Evolutionary conservation across 495 filamentous ascomycete genomes (phyloP), one percentile per base, ranked within the genome.

Genomic region (Penicillium ochrochloron): DNA sequence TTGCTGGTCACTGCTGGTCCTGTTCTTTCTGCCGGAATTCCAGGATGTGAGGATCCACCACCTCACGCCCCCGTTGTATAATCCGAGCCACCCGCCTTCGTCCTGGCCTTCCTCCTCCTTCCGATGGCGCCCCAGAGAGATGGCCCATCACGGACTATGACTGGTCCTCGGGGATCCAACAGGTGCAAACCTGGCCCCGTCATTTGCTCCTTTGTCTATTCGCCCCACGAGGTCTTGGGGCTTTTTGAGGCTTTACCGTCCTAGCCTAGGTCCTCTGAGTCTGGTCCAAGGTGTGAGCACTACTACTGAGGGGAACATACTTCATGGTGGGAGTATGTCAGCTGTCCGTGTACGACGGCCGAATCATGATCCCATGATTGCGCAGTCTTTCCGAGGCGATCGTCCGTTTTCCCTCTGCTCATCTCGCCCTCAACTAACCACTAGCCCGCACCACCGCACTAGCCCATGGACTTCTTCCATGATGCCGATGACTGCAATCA

Each of bases 81-180:
- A 63, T 68, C 72, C 69, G 69, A 72, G 60, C 65, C 67, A 74
- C 64, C 66, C 66, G 62, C 66, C 62, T 65, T 59, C 52, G 60
- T 56, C 31, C 19, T 35, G 29, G 17, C 23, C 37, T 58, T 48
- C 44, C 44, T 48, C 44, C 44, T 25, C 14, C 17, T 23, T 23
- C 19, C 42, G 39, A 44, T 9, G 21, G 10, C 29, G 29, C 27
- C n/a, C n/a, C n/a, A 21, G 14, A 34, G 37, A 58, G 15, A 19
- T 25, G 25, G 55, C 21, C 55, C 23, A 8, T 58, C 10, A 42
- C 29, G 41, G 14, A 9, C 19, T 29, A 50, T 59, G 57, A 59
- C 57, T 59, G 42, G 57, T 50, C 57, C 41, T 1, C 34, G 11
- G 57, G 29, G 57, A 33, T 15, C 57, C 57, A 59, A 56, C 44